Evolutionary conservation across 2,329 filamentous ascomycete species (phyloP).

Genomic region (Trichoderma sp.): DNA sequence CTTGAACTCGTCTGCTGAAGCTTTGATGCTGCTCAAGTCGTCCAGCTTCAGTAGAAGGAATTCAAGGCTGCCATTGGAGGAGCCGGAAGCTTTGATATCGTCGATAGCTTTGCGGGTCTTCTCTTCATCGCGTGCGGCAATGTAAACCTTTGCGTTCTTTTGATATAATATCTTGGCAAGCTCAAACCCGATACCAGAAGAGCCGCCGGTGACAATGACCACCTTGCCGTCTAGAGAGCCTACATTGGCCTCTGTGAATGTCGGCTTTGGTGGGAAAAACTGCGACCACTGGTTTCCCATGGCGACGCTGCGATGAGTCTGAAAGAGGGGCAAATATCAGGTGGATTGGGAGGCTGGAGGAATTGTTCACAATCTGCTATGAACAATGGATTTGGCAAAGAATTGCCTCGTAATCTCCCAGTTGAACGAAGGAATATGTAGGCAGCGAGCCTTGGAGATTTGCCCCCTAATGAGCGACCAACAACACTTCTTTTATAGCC

Average conservation of each 20-base stretch:
- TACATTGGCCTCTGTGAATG: constrained; percentile 7
- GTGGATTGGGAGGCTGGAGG: neutral
- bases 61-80: constrained; percentile 37
- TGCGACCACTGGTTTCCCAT: constrained; percentile 19
- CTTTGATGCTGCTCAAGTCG: constrained; percentile 32
- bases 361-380: neutral
- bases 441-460: neutral
- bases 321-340: neutral
- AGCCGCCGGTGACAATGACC: constrained; percentile 40
- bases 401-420: neutral
- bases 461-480: neutral
- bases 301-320: neutral
- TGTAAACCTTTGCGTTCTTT: constrained; percentile 49
- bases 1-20: constrained; percentile 26
- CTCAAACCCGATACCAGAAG: constrained; percentile 45
- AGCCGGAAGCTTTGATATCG: constrained; percentile 36
- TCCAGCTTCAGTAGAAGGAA: constrained; percentile 41
- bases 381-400: neutral
- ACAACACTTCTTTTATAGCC: constrained; percentile 7
- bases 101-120: constrained; percentile 42
- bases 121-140: constrained; percentile 44
- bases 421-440: neutral
- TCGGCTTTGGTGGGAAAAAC: constrained; percentile 18
- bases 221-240: neutral
- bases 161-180: constrained; percentile 51